Percentiles rank a stretch among this genome's conserved stretches.
These are phyloP conservation scores for Aspergillus funiculosus DNA, from an alignment of 495 filamentous ascomycete genomes.

Conservation along the genomic window DNA sequence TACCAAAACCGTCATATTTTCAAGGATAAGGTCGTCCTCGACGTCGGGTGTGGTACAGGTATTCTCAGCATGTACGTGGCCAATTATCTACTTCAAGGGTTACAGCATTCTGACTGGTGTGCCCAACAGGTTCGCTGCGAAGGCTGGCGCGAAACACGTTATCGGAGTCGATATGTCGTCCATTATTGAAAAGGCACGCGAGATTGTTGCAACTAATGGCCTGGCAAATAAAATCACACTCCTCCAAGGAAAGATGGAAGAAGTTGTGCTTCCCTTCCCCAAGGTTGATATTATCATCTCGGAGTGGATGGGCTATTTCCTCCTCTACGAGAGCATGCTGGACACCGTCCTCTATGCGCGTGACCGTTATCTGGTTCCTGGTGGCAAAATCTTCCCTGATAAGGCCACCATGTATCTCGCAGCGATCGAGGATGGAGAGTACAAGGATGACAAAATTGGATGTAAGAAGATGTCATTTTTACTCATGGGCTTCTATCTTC, in stretches of 20 bases:
- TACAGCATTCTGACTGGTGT: constrained; percentile 8
- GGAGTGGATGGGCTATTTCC: constrained; percentile 99
- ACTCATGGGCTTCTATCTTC: background rate
- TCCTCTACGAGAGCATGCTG: constrained; percentile 97
- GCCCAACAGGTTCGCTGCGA: constrained; percentile 79
- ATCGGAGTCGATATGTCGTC: constrained; percentile 96
- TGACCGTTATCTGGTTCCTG: constrained; percentile 79
- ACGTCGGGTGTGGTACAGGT: constrained; percentile 94
- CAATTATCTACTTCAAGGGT: background rate
- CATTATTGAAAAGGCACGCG: constrained; percentile 89
- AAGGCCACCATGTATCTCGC: constrained; percentile 87
- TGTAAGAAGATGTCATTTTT: constrained; percentile 52
- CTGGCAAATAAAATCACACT: constrained; percentile 81
- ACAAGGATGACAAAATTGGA: constrained; percentile 82
- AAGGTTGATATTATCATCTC: constrained; percentile 98
- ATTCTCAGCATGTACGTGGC: constrained; percentile 73
- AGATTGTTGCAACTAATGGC: constrained; percentile 83
- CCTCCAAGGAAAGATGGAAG: constrained; percentile 94
- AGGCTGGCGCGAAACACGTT: constrained; percentile 87
- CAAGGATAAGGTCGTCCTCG: constrained; percentile 94
- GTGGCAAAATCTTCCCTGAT: constrained; percentile 85
- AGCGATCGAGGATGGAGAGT: constrained; percentile 80
- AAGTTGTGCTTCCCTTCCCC: constrained; percentile 76
- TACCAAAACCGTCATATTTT: constrained; percentile 94
- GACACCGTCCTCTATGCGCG: constrained; percentile 92